Conservation (phyloP, 1,284 basidiomycete genomes). For the Coriolopsis trogii region DNA sequence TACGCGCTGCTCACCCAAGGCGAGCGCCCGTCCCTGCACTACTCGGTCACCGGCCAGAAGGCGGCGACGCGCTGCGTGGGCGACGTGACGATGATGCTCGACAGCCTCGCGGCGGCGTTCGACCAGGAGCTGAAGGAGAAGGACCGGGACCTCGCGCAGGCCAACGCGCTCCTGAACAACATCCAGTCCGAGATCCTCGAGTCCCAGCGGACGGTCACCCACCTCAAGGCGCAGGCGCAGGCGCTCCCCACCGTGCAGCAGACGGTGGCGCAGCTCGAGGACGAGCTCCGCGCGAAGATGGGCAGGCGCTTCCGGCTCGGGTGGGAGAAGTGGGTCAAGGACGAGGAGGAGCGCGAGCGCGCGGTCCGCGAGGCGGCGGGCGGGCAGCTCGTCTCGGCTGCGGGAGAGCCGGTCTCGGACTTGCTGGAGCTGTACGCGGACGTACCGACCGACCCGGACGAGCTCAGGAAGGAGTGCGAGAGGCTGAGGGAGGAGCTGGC, state of each 20-base stretch:
- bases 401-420: conserved; percentile 67
- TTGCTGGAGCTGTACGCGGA: conserved; percentile 58
- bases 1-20: conserved; percentile 19
- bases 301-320: conserved; percentile 81
- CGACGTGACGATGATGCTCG: conserved; percentile 87
- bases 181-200: conserved; percentile 94
- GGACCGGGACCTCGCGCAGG: conserved; percentile 91
- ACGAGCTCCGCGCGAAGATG: conserved; percentile 74
- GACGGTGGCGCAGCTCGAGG: conserved; percentile 65
- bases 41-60: conserved; percentile 86
- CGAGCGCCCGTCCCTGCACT: conserved; percentile 77
- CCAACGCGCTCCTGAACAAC: conserved; percentile 83
- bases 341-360: conserved; percentile 79
- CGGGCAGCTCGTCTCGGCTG: conserved; percentile 50
- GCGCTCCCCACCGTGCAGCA: conserved; percentile 67
- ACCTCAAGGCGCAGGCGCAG: conserved; percentile 72
- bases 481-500: conserved; percentile 64
- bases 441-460: conserved; percentile 60
- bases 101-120: conserved; percentile 89
- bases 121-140: conserved; percentile 93
- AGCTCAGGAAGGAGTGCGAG: conserved; percentile 62
- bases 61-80: conserved; percentile 85
- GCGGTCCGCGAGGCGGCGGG: conserved; percentile 58
- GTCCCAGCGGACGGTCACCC: conserved; percentile 75
- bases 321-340: conserved; percentile 90